phyloP scores from a whole-genome alignment of 1,284 basidiomycete species.

The Neonothopanus nambi region DNA sequence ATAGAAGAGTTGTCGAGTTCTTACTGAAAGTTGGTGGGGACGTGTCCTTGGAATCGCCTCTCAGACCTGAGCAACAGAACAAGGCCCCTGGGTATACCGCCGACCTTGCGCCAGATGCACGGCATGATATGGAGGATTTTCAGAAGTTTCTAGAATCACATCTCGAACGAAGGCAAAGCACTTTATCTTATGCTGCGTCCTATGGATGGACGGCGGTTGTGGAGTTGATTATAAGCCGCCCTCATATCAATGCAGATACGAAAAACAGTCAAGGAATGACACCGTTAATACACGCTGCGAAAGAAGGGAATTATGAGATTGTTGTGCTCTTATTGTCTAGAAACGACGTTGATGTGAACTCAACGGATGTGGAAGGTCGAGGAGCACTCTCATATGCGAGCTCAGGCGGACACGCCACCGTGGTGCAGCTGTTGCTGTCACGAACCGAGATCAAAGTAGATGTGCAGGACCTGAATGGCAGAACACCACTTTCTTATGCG shows the following conservation, averaged over 20 bases:
- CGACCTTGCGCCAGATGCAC: no score
- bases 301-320: slow-evolving; percentile 1
- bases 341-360: neutral
- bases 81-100: no score
- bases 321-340: neutral
- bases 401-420: neutral
- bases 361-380: neutral
- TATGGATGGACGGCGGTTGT: slow-evolving; percentile 7
- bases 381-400: neutral
- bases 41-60: no score
- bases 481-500: slow-evolving; percentile 3
- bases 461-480: neutral
- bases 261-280: neutral
- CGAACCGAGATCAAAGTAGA: neutral
- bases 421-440: neutral
- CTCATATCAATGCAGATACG: slow-evolving; percentile 1
- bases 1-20: neutral
- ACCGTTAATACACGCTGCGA: neutral
- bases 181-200: slow-evolving; percentile 7
- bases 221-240: neutral
- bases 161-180: neutral
- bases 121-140: no score
- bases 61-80: no score
- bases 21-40: neutral
- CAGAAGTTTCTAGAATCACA: no score